Percentiles rank a stretch among this genome's conserved stretches.
phyloP scores from a whole-genome alignment of 371 early-diverging fungal species.

The Saksenaea oblongispora region DNA sequence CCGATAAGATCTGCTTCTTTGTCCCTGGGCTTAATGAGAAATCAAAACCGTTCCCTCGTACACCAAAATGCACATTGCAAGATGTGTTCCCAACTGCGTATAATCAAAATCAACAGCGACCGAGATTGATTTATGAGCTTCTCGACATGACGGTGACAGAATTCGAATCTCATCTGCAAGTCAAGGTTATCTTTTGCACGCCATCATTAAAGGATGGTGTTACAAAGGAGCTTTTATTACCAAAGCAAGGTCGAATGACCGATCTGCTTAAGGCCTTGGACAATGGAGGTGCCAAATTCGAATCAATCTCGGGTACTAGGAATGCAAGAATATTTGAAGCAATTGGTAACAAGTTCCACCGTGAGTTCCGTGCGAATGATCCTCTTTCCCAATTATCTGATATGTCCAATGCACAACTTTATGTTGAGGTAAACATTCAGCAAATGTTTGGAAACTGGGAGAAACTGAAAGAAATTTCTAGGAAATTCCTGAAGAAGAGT shows the following conservation, averaged over 20 bases:
- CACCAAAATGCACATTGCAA: conserved; percentile 14
- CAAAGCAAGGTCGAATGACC: conserved; percentile 49
- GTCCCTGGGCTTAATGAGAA: conserved; percentile 14
- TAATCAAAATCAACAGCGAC: neutral
- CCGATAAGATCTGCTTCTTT: conserved; percentile 38
- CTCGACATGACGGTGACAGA: conserved; percentile 79
- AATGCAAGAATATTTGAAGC: conserved; percentile 37
- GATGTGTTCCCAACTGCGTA: conserved; percentile 22
- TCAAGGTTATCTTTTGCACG: conserved; percentile 62
- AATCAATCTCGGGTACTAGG: conserved; percentile 11
- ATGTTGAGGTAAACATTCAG: conserved; percentile 20
- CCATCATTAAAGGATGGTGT: conserved; percentile 33
- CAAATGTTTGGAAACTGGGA: too few species aligned
- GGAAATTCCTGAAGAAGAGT: conserved; percentile 69
- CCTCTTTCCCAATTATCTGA: conserved; percentile 21
- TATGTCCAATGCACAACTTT: conserved; percentile 13
- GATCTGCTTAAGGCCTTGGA: conserved; percentile 63
- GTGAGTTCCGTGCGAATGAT: conserved; percentile 23
- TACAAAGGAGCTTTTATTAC: conserved; percentile 51
- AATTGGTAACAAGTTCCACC: conserved; percentile 23
- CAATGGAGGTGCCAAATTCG: conserved; percentile 29
- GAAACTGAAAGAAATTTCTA: conserved; percentile 7
- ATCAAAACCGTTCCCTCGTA: conserved; percentile 25
- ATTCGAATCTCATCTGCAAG: conserved; percentile 73
- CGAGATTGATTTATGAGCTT: conserved; percentile 75